phyloP scores from a whole-genome alignment of 2,329 filamentous ascomycete genomes.

The Metarhizium album region DNA sequence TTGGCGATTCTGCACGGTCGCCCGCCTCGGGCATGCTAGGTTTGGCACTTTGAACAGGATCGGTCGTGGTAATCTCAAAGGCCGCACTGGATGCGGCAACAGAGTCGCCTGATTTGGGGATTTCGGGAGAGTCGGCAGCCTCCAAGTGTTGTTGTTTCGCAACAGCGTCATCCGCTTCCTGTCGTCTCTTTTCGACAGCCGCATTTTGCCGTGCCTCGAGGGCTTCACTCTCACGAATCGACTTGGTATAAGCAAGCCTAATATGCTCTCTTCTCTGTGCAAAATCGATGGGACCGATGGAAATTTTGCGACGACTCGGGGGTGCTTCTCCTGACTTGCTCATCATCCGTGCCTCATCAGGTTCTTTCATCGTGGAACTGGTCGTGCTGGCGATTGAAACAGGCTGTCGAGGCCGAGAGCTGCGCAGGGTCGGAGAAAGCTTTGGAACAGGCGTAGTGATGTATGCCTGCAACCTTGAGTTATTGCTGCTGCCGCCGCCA shows the following conservation, averaged over 20 bases:
- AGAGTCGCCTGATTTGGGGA: not conserved
- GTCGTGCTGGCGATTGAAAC: constrained; percentile 66
- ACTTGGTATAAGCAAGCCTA: constrained; percentile 74
- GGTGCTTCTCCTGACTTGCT: constrained; percentile 27
- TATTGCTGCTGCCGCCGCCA: constrained; percentile 31
- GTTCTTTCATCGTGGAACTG: constrained; percentile 54
- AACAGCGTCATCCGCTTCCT: constrained; percentile 15
- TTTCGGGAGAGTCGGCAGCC: not conserved
- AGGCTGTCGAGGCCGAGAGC: constrained; percentile 69
- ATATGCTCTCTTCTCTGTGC: constrained; percentile 73
- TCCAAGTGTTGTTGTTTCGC: constrained; percentile 25
- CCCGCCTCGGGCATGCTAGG: not conserved
- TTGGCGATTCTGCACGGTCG: not conserved
- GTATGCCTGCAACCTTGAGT: constrained; percentile 57
- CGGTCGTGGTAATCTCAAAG: not conserved
- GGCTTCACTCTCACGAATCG: constrained; percentile 63
- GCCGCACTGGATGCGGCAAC: not conserved
- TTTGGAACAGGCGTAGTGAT: constrained; percentile 61
- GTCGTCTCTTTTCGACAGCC: constrained; percentile 35
- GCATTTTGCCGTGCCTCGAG: constrained; percentile 42
- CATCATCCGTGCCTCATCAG: constrained; percentile 33
- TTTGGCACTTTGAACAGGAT: not conserved
- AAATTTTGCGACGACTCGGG: constrained; percentile 40
- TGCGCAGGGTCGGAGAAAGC: constrained; percentile 67
- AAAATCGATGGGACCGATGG: constrained; percentile 71